Base-by-base conservation (phyloP, 768 basidiomycete genomes). In the Cubamyces sp. region DNA sequence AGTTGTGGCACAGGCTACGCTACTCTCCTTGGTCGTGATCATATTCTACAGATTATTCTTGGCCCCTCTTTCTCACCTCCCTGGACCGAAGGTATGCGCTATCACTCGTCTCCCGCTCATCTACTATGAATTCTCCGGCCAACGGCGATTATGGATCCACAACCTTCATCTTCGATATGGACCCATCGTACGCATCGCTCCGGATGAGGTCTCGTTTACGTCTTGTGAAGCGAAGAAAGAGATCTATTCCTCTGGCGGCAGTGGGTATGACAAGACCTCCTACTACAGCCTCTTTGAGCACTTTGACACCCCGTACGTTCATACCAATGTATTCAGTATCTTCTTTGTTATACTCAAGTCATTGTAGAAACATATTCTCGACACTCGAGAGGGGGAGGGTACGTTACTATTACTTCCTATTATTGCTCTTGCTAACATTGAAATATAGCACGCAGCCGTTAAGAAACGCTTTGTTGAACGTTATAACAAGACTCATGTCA, bases 151-250 rank as follows among this genome's bases (percentile, higher is more conserved):
- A 40, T 69, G 64, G 61, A 64, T 67, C 6, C 68, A 69, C 49
- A 42, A 25, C 3, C 41, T 69, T 12, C 68, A 69, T 43, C 9
- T 57, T 6, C 43, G 60, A 18, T 69, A 69, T 34, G 68, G 68
- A 0, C 66, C 68, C 1, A 42, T 62, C 0, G 68, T 69, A 5
- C 68, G 68, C 8, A 39, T 69, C 12, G 66, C 66, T 0, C 68
- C 68, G 8, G 30, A 69, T 26, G 68, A 69, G 47, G 61, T 69
- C 21, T 67, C 68, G 4, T 69, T 67, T 19, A 66, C 68, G 18
- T 65, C 46, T 3, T 59, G 64, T 25, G 68, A 67, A 18, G 68
- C 68, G 1, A 60, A 37, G 50, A 69, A 66, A 55, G 65, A 69
- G 45, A 69, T 69, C 40, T 69, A 69, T 45, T 49, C 61, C 40